phyloP scores from a whole-genome alignment of 805 yeast species.

The Cyberlindnera suaveolens region DNA sequence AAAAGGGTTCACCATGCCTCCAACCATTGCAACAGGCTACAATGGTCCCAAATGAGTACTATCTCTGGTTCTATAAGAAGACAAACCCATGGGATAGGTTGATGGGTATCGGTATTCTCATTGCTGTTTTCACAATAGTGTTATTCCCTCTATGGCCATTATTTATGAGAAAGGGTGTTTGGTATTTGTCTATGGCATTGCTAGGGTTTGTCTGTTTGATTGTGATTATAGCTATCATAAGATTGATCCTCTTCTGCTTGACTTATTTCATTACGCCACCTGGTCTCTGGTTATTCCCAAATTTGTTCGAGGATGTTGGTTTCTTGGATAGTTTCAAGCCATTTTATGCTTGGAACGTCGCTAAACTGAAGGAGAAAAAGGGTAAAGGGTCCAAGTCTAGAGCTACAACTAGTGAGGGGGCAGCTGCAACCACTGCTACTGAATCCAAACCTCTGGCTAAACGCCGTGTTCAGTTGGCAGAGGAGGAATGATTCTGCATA shows the following conservation, averaged over 20 bases:
- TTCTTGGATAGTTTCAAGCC: slow-evolving; percentile 90
- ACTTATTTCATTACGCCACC: slow-evolving; percentile 53
- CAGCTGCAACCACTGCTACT: slow-evolving; percentile 6
- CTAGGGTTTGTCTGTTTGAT: slow-evolving; percentile 70
- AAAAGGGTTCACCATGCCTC: slow-evolving; percentile 57
- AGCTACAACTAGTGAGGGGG: slow-evolving; percentile 1
- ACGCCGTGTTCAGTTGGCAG: slow-evolving; percentile 27
- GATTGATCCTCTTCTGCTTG: slow-evolving; percentile 62
- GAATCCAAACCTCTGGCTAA: slow-evolving; percentile 3
- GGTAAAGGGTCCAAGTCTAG: slow-evolving; percentile 13
- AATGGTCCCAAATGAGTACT: slow-evolving; percentile 62
- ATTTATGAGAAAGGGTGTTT: slow-evolving; percentile 83
- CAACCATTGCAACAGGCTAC: slow-evolving; percentile 50
- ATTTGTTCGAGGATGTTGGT: slow-evolving; percentile 92
- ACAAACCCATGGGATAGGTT: slow-evolving; percentile 42
- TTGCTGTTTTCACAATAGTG: slow-evolving; percentile 60
- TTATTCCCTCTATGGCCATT: slow-evolving; percentile 95
- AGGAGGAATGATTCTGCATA: slow-evolving; percentile 15
- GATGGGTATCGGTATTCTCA: slow-evolving; percentile 36
- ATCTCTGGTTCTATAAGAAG: slow-evolving; percentile 76
- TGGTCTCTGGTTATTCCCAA: slow-evolving; percentile 96
- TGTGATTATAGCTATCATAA: slow-evolving; percentile 70
- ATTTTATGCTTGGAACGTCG: slow-evolving; percentile 46
- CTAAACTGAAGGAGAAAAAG: slow-evolving; percentile 21
- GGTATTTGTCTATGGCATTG: slow-evolving; percentile 77